Evolutionary conservation across 2,329 filamentous ascomycete species (phyloP), one percentile per base, ranked within the genome.

Genomic region (Fusarium gaditjirri): DNA sequence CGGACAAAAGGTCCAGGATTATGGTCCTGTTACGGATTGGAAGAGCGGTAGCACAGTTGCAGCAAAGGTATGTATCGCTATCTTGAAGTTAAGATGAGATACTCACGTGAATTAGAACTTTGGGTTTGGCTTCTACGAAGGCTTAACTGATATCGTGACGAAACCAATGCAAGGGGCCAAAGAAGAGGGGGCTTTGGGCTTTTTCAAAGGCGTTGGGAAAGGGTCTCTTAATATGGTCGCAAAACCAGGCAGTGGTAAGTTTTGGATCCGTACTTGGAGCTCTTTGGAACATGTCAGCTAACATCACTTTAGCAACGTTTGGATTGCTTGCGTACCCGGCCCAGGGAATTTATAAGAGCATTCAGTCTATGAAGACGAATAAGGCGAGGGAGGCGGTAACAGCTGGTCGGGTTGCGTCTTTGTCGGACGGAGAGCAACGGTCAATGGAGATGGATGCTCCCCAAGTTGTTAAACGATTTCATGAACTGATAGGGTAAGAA

Each of bases 231-330:
- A 46, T 4, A 36, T 61, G 21, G 25, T 61, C 0, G 16, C 58
- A 5, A 61, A 61, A 12, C 58, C 58, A 8, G 41, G 58, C 13
- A 61, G 58, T n/a, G 58, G 58, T 61, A 44, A n/a, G 52, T 25
- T 9, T 25, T 0, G 0, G 7, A 21, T 8, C 2, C 17, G 1
- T 16, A 2, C 9, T 35, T 29, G 27, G 27, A 2, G 5, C 0
- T 9, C 4, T 4, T n/a, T 23, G 25, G 0, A 1, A 4, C 35
- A 5, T 9, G 25, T 3, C 2, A 8, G 9, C 38, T 61, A 31
- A 61, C 12, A n/a, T 3, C 1, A 3, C 1, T 13, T 23, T 5
- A 61, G 58, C 58, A 14, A 44, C n/a, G 31, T 38, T 61, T 38
- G 58, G 58, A 6, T 3, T 61, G 1, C 29, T 61, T 6, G 58